Evolutionary conservation across 2,329 filamentous ascomycete species (phyloP).

Genomic region (Coccinonectria pachysandricola): DNA sequence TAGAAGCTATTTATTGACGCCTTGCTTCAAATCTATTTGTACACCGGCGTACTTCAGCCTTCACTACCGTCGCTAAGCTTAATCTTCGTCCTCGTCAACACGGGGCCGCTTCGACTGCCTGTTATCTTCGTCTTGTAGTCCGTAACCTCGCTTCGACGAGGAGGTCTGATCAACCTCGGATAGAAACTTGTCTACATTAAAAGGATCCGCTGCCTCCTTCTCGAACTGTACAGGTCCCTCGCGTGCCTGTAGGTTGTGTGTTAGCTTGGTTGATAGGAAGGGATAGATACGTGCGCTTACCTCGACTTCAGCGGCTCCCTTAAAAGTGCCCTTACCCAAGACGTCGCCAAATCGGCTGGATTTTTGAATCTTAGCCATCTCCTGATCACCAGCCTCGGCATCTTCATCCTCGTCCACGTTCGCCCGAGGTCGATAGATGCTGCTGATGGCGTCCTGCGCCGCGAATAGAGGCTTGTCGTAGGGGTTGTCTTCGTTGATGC

Average conservation of each 20-base stretch:
- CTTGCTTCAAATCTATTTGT: constrained; percentile 13
- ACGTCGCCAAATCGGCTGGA: constrained; percentile 75
- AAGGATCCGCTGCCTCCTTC: constrained; percentile 75
- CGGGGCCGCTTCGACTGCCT: constrained; percentile 61
- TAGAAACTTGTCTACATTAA: constrained; percentile 91
- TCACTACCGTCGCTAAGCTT: constrained; percentile 10
- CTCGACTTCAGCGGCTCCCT: constrained; percentile 75
- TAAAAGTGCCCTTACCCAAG: constrained; percentile 82
- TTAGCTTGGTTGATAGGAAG: too few species aligned
- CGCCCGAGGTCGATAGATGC: constrained; percentile 77
- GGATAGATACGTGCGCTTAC: constrained; percentile 39
- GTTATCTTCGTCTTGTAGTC: constrained; percentile 56
- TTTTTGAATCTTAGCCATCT: constrained; percentile 83
- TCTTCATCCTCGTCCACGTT: constrained; percentile 68
- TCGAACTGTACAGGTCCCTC: constrained; percentile 96
- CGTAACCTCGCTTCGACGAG: constrained; percentile 64
- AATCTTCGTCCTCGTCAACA: constrained; percentile 59
- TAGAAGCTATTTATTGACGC: constrained; percentile 11
- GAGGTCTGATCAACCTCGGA: constrained; percentile 60
- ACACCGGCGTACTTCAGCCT: constrained; percentile 8
- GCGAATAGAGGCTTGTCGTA: constrained; percentile 98
- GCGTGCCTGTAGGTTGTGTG: constrained; percentile 42
- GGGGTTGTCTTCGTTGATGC: constrained; percentile 94
- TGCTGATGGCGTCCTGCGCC: constrained; percentile 87
- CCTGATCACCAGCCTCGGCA: constrained; percentile 67